phyloP scores from a whole-genome alignment of 345 rosid genomes.

The Xanthoceras sorbifolium region DNA sequence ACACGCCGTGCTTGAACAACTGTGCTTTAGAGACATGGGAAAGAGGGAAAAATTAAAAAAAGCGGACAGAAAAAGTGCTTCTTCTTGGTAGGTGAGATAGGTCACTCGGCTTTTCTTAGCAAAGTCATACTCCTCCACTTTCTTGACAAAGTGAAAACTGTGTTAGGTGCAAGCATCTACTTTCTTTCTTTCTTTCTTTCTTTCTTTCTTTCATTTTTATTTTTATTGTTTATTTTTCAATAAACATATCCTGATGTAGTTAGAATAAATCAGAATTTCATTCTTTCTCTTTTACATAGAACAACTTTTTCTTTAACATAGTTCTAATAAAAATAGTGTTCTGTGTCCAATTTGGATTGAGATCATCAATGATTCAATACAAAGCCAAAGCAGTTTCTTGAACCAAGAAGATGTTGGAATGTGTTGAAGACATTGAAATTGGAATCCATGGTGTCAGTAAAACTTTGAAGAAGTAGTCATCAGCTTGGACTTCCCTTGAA shows the following conservation, averaged over 20 bases:
- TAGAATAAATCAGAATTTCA: too few species aligned
- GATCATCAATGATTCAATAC: background rate
- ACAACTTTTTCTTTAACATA: too few species aligned
- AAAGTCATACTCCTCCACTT: background rate
- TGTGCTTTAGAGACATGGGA: background rate
- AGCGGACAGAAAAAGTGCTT: background rate
- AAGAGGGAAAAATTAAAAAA: too few species aligned
- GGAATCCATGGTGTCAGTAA: background rate
- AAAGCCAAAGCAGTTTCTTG: background rate
- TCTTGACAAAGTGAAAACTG: background rate
- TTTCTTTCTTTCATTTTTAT: too few species aligned
- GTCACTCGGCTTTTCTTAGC: background rate
- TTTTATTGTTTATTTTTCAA: too few species aligned
- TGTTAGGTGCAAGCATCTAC: background rate
- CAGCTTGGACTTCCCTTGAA: background rate
- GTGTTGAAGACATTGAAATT: background rate
- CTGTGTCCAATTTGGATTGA: background rate
- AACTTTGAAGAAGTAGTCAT: too few species aligned
- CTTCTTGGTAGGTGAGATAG: conserved; percentile 2
- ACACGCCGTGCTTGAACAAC: background rate
- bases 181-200: background rate
- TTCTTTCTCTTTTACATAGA: too few species aligned
- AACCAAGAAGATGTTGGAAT: background rate
- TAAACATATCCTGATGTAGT: too few species aligned
- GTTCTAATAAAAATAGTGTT: background rate